These are phyloP conservation scores for Aspergillus proliferans DNA, from an alignment of 2,329 filamentous ascomycete genomes.

Conservation along the genomic window DNA sequence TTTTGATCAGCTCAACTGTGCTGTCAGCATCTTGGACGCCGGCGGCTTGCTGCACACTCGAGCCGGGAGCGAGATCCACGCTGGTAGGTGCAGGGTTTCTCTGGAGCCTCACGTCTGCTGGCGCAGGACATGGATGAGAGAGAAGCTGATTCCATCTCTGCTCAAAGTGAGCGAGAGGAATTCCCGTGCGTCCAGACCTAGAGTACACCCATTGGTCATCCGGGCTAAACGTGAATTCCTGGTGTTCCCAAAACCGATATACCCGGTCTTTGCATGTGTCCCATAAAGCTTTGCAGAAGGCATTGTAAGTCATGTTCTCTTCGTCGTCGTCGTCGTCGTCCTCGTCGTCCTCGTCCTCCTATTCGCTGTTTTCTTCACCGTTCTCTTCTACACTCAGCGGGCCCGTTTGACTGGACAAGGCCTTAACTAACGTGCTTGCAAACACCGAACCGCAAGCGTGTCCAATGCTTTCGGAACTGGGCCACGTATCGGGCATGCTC, in stretches of 20 bases:
- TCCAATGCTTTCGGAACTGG: no score
- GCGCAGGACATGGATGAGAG: background rate
- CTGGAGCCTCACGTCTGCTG: background rate
- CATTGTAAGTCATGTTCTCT: background rate
- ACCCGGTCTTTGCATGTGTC: background rate
- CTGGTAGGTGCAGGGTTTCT: background rate
- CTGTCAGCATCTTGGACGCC: background rate
- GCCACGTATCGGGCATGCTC: no score
- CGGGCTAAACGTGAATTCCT: background rate
- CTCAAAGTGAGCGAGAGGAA: background rate
- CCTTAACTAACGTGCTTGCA: no score
- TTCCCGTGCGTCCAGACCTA: background rate
- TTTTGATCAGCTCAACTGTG: background rate
- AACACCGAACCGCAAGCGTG: no score
- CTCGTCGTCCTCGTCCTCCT: no score
- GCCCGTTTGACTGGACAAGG: no score
- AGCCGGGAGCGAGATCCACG: background rate
- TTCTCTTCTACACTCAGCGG: no score
- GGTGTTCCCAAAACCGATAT: background rate
- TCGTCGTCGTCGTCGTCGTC: no score
- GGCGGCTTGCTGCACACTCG: background rate
- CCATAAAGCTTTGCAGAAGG: background rate
- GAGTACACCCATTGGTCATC: background rate
- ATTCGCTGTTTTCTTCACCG: no score
- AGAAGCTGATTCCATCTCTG: background rate